Evolutionary conservation across 257 asterid genomes (phyloP).

Genomic region (Prunella vulgaris): DNA sequence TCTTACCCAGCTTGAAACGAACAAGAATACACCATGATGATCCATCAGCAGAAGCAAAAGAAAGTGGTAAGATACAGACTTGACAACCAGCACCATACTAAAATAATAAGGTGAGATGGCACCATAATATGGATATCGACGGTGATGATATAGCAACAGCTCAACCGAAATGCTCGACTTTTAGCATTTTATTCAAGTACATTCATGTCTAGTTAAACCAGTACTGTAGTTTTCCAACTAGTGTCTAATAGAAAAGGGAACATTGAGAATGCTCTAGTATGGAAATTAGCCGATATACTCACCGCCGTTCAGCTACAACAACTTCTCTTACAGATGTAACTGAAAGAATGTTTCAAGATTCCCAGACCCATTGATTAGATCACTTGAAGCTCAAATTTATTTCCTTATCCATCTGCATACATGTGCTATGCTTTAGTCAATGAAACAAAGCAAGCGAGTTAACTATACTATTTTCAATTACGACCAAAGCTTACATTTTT

Average conservation of each 20-base stretch:
- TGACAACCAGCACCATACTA: background rate
- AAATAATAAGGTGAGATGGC: background rate
- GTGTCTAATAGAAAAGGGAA: background rate
- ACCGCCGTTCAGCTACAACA: background rate
- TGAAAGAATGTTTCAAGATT: slow-evolving; percentile 7
- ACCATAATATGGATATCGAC: background rate
- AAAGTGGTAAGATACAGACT: background rate
- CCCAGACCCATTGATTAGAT: slow-evolving; percentile 8
- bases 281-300: slow-evolving; percentile 1
- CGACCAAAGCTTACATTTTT: slow-evolving; percentile 44
- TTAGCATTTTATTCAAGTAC: background rate
- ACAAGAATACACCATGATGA: background rate
- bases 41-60: background rate
- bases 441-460: slow-evolving; percentile 4
- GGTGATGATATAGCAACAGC: background rate
- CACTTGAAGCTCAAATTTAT: slow-evolving; percentile 44
- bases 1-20: background rate
- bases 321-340: slow-evolving; percentile 9
- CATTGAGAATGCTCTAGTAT: background rate
- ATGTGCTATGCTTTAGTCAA: slow-evolving; percentile 10
- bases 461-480: background rate
- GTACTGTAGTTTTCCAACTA: background rate
- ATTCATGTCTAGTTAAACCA: background rate
- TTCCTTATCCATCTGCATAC: slow-evolving; percentile 71
- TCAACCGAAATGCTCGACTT: slow-evolving; percentile 8